Evolutionary conservation across 306 rosid species (phyloP).

Genomic region (Parietaria judaica): DNA sequence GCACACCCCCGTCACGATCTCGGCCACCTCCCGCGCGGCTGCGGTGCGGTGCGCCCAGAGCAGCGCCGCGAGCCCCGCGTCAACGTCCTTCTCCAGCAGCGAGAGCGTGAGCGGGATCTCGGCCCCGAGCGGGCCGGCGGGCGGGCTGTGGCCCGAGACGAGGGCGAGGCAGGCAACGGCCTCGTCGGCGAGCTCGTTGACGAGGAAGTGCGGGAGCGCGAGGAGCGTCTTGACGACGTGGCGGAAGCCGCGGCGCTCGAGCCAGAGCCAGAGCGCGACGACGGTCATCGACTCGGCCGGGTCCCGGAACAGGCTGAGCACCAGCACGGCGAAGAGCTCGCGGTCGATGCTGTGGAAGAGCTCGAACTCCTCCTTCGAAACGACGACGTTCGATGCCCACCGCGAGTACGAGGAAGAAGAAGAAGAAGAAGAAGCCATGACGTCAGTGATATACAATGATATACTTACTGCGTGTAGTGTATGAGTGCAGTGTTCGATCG

Average conservation of each 20-base stretch:
- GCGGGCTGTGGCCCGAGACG: conserved; percentile 17
- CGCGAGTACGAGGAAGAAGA: background rate
- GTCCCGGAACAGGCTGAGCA: conserved; percentile 32
- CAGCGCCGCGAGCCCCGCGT: conserved; percentile 25
- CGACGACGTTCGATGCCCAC: background rate
- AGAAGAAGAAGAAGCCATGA: conserved; percentile 14
- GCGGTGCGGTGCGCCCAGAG: conserved; percentile 13
- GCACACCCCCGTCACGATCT: conserved; percentile 27
- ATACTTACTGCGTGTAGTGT: too few species aligned
- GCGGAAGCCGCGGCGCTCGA: conserved; percentile 45
- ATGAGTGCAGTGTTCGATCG: too few species aligned
- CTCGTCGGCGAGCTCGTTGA: conserved; percentile 62
- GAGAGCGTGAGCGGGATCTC: conserved; percentile 43
- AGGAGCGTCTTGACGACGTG: conserved; percentile 29
- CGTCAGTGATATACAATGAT: background rate
- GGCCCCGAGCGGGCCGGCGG: background rate
- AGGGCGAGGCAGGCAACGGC: conserved; percentile 32
- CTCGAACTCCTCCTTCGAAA: conserved; percentile 40
- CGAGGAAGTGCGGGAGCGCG: conserved; percentile 30
- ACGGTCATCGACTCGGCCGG: conserved; percentile 54
- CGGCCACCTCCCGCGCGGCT: conserved; percentile 25
- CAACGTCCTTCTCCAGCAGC: conserved; percentile 32
- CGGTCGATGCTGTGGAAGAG: conserved; percentile 52
- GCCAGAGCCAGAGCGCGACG: conserved; percentile 63
- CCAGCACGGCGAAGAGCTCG: conserved; percentile 41